Base-by-base conservation (phyloP, 345 rosid species). In the Stellera chamaejasme region DNA sequence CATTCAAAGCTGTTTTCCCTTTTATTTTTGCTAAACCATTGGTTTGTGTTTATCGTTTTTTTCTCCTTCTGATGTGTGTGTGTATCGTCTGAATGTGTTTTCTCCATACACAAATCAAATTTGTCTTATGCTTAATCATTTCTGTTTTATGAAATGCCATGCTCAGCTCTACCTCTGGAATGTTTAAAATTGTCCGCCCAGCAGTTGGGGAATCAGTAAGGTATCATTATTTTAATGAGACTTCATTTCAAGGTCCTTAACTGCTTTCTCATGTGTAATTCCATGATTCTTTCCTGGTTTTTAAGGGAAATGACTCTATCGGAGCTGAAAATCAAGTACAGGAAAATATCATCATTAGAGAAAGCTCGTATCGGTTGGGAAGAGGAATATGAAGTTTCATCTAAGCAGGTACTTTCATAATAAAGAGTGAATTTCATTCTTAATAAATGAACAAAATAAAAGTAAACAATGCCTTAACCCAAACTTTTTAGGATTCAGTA, bases 121-220 rank as follows among this genome's bases (percentile, higher is more conserved):
- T 39, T 54, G 25, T 6, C 41, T 32, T 8, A 32, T 19, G 23
- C 23, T 19, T 19, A 19, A 19, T 32, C 39, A 32, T 3, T 32
- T 32, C 7, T 32, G 39, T 32, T 32, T 32, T 8, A 8, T 32
- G 39, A 32, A 32, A 32, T 32, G 39, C 39, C 39, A 32, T 32
- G 9, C 65, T 46, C 87, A 92, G 96, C 65, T 52, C 93, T 62
- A 71, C 85, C 52, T 82, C 96, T 56, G 95, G 93, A 58, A 63
- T 79, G 79, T 92, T 72, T 70, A 92, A 88, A 82, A 84, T 80
- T 43, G 86, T 92, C 27, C 88, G 96, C 27, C 96, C 99, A 72
- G 78, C 97, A 48, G 88, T 93, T 63, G 99, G 99, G 62, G 96
- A 88, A 75, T 84, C 99, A 50, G 59, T 86, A 62, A 88, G 99